A percentile compares a stretch with the other conserved stretches of the same genome.
Conservation (phyloP, 192 early-diverging fungal species). For the Backusella sp. region DNA sequence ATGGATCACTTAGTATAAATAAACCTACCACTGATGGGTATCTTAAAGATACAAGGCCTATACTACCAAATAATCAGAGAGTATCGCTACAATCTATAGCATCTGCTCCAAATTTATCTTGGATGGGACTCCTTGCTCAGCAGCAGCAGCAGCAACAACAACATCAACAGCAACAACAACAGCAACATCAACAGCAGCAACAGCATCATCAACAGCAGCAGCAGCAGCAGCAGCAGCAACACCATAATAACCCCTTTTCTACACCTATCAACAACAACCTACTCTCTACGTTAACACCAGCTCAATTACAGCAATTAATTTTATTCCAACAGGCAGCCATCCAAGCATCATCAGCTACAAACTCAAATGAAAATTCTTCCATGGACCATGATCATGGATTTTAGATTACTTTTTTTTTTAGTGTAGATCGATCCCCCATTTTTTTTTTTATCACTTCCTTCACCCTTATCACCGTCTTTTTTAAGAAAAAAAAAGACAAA, state of each 20-base stretch:
- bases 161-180: neutral
- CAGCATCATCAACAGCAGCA: neutral
- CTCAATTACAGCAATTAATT: conserved; percentile 8
- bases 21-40: neutral
- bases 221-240: neutral
- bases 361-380: neutral
- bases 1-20: neutral
- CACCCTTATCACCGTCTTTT: neutral
- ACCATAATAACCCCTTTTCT: neutral
- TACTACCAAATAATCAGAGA: neutral
- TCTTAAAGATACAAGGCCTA: neutral
- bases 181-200: neutral
- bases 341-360: neutral
- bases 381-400: conserved; percentile 6
- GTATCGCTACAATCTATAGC: conserved; percentile 6
- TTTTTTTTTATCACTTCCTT: neutral
- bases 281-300: neutral
- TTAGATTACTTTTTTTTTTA: neutral
- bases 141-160: neutral
- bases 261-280: neutral
- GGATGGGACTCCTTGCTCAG: conserved; percentile 22
- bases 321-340: neutral
- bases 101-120: conserved; percentile 10
- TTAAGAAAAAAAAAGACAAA: neutral
- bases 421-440: neutral